Base-by-base conservation (phyloP, 1,139 yeast species). In the Hansenula sp. region DNA sequence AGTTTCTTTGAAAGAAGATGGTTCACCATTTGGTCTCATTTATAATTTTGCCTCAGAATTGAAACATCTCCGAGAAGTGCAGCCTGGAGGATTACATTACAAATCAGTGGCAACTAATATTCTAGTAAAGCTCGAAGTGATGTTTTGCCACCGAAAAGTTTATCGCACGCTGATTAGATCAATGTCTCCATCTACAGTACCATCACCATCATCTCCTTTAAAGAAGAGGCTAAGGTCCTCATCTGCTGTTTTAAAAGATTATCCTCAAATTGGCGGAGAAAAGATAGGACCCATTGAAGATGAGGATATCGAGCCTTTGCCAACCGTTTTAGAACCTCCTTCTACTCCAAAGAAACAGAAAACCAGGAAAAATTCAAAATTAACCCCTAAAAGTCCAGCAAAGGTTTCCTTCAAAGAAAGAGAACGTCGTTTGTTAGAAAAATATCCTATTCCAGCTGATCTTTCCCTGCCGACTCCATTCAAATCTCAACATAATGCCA, bases 401-500 rank as follows among this genome's bases (percentile, higher is more conserved):
- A 36, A 36, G 30, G 13, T 28, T 2, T 28, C 38, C 2, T 36
- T 36, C 27, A 36, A 18, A 27, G 33, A 36, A n/a, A 27, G 33
- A 18, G 38, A 36, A 19, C 24, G 25, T 12, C 15, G 13, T 8
- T 17, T 36, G 13, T 9, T 36, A 8, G n/a, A 18, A 8, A 25
- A 8, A 13, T 36, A 15, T 27, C 40, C 37, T 2, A 16, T 28
- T 7, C 51, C 52, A 12, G 9, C 18, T 9, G 52, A 36, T 16
- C n/a, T 38, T 7, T 38, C 41, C 1, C 57, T 79, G 4, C 83
- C 85, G 0, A 47, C 51, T 5, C 63, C 53, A 1, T 81, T 72
- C 52, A 53, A 65, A 5, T 61, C 62, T 0, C 59, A 45, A 34
- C 87, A 83, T 53, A 61, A 65, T 1, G 66, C 70, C 0, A 67